Conservation (phyloP, 352 stramenopile species). For the Phytophthora hybrid region DNA sequence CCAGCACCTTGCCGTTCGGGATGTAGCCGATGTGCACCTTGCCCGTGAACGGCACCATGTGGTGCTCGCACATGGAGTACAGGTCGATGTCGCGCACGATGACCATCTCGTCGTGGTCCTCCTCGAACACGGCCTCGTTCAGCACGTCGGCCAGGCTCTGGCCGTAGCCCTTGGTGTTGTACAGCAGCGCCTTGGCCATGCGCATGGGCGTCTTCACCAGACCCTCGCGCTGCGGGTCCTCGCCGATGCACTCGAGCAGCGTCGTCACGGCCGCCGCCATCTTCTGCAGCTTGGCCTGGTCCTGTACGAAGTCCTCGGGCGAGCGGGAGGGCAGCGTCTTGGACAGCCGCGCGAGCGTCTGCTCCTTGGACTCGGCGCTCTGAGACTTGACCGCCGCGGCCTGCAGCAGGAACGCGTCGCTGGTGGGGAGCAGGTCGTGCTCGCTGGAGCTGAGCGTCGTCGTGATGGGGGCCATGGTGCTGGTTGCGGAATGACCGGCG, state of each 20-base stretch:
- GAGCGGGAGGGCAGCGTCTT: conserved; percentile 69
- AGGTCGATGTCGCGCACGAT: conserved; percentile 99
- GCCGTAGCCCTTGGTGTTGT: conserved; percentile 96
- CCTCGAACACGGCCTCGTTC: conserved; percentile 98
- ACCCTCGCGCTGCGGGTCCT: conserved; percentile 95
- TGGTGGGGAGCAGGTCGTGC: background rate
- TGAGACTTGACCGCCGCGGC: conserved; percentile 20
- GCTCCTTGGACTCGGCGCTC: conserved; percentile 36
- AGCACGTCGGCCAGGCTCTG: conserved; percentile 91
- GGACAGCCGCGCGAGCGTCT: conserved; percentile 57
- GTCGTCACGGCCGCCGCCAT: conserved; percentile 95
- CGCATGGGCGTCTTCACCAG: conserved; percentile 97
- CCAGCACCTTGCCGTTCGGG: conserved; percentile 96
- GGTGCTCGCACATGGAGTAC: conserved; percentile 99
- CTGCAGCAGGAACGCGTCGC: conserved; percentile 27
- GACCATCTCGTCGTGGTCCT: conserved; percentile 99
- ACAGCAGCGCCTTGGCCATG: conserved; percentile 97
- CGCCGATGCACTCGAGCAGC: conserved; percentile 94
- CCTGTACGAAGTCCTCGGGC: conserved; percentile 72
- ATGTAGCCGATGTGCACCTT: conserved; percentile 97
- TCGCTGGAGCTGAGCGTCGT: conserved; percentile 32
- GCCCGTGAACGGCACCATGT: conserved; percentile 99
- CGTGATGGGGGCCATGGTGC: conserved; percentile 54
- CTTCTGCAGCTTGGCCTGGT: conserved; percentile 87
- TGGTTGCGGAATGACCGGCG: conserved; percentile 24